Base-by-base conservation (phyloP, 345 rosid genomes). In the Bruguiera parviflora region DNA sequence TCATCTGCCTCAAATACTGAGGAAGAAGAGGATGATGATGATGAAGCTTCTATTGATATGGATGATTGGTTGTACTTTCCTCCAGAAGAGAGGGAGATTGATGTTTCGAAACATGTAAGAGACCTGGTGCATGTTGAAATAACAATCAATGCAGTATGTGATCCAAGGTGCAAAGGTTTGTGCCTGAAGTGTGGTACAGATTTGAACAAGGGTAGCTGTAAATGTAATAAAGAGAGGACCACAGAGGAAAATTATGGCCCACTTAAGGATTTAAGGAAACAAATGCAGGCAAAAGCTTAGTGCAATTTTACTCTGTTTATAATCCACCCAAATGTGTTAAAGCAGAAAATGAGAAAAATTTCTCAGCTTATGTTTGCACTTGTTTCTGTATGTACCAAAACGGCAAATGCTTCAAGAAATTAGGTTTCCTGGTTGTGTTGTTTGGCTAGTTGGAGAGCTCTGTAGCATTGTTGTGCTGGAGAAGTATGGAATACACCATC, bases 111-210 rank as follows among this genome's bases (percentile, higher is more conserved):
- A 85, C 77, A 88, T 81, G 71, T 91, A 65, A 81, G 97, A 76
- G 98, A 91, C 82, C 49, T 83, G 79, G 84, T 94, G 70, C 97
- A 91, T 71, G 63, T 94, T 68, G 97, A 94, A 67, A 87, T 89
- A 64, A 86, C 88, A 59, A 79, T 87, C 20, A 79, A 77, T 13
- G 95, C 87, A 0, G 61, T 94, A 35, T 94, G 98, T 0, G 82
- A 87, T 75, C 76, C 91, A 65, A 76, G 63, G 5, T 91, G 98
- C 86, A 88, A 84, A 80, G 97, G 98, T 61, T 19, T 87, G 49
- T 94, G 97, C 73, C 84, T 88, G 63, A 76, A 81, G 60, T 94
- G 98, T 10, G 98, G 96, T 49, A 81, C 89, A 18, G 84, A 89
- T 81, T 70, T 87, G 79, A 94, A 94, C 75, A 82, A 68, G 13